phyloP scores from a whole-genome alignment of 148 eudicot species.

The Persicaria tinctoria region DNA sequence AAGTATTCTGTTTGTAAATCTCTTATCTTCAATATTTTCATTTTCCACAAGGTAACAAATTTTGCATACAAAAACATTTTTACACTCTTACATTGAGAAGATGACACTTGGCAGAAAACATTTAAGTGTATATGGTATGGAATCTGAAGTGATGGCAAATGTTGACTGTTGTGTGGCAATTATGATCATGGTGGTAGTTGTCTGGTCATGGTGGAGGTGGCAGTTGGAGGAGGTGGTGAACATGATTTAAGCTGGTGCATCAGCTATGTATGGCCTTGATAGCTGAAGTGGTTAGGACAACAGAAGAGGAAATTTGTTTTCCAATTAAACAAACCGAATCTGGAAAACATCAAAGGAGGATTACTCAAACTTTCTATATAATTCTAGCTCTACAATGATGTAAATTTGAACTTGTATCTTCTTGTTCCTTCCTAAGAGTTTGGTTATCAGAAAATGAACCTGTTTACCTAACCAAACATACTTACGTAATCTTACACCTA shows the following conservation, averaged over 20 bases:
- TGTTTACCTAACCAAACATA: not conserved
- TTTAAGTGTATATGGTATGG: not conserved
- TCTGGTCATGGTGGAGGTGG: too few relatives aligned
- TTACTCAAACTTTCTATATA: not conserved
- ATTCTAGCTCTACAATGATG: not conserved
- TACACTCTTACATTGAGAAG: too few relatives aligned
- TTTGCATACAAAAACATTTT: too few relatives aligned
- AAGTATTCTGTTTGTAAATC: too few relatives aligned
- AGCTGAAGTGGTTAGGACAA: not conserved
- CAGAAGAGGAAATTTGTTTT: not conserved
- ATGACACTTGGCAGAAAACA: too few relatives aligned
- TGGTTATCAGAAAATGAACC: not conserved
- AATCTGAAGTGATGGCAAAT: not conserved
- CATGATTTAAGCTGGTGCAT: not conserved
- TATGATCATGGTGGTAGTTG: too few relatives aligned
- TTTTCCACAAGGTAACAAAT: too few relatives aligned
- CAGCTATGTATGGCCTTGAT: not conserved
- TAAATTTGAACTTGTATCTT: not conserved
- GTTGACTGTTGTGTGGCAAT: too few relatives aligned
- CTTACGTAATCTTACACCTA: not conserved
- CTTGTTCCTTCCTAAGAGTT: not conserved
- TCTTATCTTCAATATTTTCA: too few relatives aligned
- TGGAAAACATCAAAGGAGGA: not conserved
- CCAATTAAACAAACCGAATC: not conserved
- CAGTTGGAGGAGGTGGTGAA: too few relatives aligned